Evolutionary conservation across 148 eudicot species (phyloP).

Genomic region (Limonium bicolor): DNA sequence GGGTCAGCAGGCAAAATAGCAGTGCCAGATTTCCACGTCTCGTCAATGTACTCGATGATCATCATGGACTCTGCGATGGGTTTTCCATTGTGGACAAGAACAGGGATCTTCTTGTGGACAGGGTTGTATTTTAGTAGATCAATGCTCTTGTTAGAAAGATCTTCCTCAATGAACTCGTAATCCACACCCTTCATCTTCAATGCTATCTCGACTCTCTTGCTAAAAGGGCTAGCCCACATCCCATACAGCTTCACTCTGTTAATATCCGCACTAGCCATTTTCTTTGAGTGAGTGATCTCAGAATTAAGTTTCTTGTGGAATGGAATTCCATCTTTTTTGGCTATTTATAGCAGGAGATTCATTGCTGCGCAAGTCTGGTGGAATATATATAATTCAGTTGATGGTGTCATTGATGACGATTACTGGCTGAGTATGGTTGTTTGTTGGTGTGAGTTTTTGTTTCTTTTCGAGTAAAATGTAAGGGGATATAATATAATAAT

Average conservation of each 20-base stretch:
- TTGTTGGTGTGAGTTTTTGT: too few species aligned
- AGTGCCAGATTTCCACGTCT: conserved; percentile 7
- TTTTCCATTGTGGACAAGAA: conserved; percentile 9
- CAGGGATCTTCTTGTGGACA: conserved; percentile 9
- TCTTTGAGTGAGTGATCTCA: too few species aligned
- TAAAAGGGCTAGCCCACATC: neutral
- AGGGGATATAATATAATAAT: too few species aligned
- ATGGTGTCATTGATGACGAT: too few species aligned
- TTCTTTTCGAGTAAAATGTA: too few species aligned
- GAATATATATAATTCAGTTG: too few species aligned
- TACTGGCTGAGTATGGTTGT: too few species aligned
- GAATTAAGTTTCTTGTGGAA: too few species aligned
- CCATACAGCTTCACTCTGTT: conserved; percentile 6
- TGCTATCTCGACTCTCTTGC: neutral
- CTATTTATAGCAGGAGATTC: too few species aligned
- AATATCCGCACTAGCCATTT: neutral
- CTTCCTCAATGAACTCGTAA: conserved; percentile 2
- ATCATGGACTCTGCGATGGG: conserved; percentile 16
- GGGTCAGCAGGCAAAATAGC: conserved; percentile 22
- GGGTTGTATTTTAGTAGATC: conserved; percentile 9
- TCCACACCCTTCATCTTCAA: conserved; percentile 2
- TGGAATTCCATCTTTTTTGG: too few species aligned
- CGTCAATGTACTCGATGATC: conserved; percentile 27
- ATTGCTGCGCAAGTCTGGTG: too few species aligned
- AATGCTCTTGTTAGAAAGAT: conserved; percentile 6